These are phyloP conservation scores for Kalmusia sp. DNA, from an alignment of 2,329 filamentous ascomycete species.

Conservation along the genomic window DNA sequence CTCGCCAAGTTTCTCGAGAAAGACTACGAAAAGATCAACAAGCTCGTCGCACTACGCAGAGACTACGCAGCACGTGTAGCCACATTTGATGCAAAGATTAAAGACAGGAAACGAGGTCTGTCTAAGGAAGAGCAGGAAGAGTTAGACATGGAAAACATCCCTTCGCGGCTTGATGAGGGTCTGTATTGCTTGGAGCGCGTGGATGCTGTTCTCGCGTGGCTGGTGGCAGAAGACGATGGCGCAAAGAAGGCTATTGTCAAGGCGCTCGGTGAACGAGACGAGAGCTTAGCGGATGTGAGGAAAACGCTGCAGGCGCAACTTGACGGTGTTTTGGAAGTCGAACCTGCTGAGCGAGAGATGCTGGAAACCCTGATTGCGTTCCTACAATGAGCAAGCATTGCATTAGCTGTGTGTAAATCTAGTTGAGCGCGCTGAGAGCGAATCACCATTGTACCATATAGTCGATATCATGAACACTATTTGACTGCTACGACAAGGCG, in stretches of 20 bases:
- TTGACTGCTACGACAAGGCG: too few species aligned
- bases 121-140: slow-evolving; percentile 66
- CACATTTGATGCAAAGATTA: slow-evolving; percentile 69
- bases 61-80: slow-evolving; percentile 72
- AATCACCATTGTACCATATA: background rate
- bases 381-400: slow-evolving; percentile 23
- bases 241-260: slow-evolving; percentile 70
- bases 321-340: slow-evolving; percentile 61
- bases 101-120: slow-evolving; percentile 61
- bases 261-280: slow-evolving; percentile 72
- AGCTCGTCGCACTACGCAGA: slow-evolving; percentile 73
- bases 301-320: slow-evolving; percentile 74
- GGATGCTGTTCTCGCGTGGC: slow-evolving; percentile 87
- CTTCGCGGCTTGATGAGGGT: slow-evolving; percentile 80
- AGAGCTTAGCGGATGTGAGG: slow-evolving; percentile 68
- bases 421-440: background rate
- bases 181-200: slow-evolving; percentile 83
- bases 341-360: slow-evolving; percentile 68
- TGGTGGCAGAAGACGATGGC: slow-evolving; percentile 85
- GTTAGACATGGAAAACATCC: slow-evolving; percentile 74
- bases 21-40: slow-evolving; percentile 83
- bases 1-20: slow-evolving; percentile 97
- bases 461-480: background rate
- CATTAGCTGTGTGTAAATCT: background rate
- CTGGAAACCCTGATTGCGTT: slow-evolving; percentile 61